These are phyloP conservation scores for Protomyces macrosporus DNA, from an alignment of 1,139 yeast species.

Conservation along the genomic window DNA sequence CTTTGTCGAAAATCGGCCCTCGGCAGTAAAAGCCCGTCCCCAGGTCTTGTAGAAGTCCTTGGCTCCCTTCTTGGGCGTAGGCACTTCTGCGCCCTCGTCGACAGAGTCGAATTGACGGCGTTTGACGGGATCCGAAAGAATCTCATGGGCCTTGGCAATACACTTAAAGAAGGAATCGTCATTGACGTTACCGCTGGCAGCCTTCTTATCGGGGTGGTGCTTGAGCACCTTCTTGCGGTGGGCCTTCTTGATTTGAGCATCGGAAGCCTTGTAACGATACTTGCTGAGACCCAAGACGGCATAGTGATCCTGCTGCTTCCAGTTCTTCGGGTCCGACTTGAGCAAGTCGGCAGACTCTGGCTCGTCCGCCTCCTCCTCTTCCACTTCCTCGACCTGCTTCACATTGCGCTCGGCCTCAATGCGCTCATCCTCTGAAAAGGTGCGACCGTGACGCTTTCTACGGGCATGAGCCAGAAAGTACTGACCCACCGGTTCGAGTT, in stretches of 20 bases:
- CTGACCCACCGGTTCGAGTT: slow-evolving; percentile 90
- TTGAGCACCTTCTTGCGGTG: slow-evolving; percentile 89
- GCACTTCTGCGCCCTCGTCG: slow-evolving; percentile 78
- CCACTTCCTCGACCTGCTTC: slow-evolving; percentile 66
- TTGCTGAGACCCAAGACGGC: slow-evolving; percentile 92
- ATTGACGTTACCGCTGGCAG: slow-evolving; percentile 78
- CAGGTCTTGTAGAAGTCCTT: slow-evolving; percentile 66
- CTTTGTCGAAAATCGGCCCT: slow-evolving; percentile 84
- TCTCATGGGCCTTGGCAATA: slow-evolving; percentile 93
- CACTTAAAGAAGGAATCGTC: slow-evolving; percentile 98
- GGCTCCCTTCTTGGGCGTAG: slow-evolving; percentile 58
- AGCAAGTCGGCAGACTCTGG: slow-evolving; percentile 69
- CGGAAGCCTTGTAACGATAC: slow-evolving; percentile 85
- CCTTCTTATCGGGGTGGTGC: slow-evolving; percentile 98
- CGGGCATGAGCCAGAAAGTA: slow-evolving; percentile 94
- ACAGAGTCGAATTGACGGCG: slow-evolving; percentile 95
- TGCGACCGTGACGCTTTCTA: slow-evolving; percentile 91
- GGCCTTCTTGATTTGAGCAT: slow-evolving; percentile 90
- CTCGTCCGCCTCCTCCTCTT: slow-evolving; percentile 69
- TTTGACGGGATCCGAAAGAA: slow-evolving; percentile 74
- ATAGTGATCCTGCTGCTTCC: slow-evolving; percentile 89
- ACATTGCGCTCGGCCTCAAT: slow-evolving; percentile 90
- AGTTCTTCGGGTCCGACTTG: slow-evolving; percentile 90
- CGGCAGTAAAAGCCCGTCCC: slow-evolving; percentile 87
- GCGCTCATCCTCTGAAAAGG: slow-evolving; percentile 96